Percentiles rank a stretch among this genome's conserved stretches.
These are phyloP conservation scores for Penicillium sp. DNA, from an alignment of 2,329 filamentous ascomycete genomes.

Conservation along the genomic window DNA sequence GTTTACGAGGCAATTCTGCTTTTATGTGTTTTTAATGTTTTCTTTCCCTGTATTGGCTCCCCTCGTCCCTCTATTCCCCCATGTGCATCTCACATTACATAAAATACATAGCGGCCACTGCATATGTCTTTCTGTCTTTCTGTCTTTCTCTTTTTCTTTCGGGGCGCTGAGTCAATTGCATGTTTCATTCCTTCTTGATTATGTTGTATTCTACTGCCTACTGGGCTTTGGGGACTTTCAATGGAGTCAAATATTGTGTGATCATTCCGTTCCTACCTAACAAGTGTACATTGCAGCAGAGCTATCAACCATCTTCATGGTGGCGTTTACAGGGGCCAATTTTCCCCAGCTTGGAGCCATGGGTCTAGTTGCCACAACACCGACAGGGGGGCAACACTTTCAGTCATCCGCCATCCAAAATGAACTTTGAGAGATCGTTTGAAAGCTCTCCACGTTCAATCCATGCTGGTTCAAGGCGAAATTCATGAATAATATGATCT, in stretches of 20 bases:
- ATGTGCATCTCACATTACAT: constrained; percentile 26
- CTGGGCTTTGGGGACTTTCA: not conserved
- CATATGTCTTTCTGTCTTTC: constrained; percentile 11
- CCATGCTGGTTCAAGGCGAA: not conserved
- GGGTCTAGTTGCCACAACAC: constrained; percentile 8
- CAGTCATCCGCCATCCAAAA: not conserved
- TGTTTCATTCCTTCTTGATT: not conserved
- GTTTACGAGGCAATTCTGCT: constrained; percentile 32
- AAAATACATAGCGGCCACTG: constrained; percentile 20
- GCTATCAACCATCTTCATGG: not conserved
- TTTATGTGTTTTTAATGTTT: constrained; percentile 19
- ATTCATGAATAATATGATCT: not conserved
- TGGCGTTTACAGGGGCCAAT: not conserved
- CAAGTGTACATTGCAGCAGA: not conserved
- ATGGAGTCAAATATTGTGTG: not conserved
- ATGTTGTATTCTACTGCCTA: not conserved
- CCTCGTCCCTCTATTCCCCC: constrained; percentile 26
- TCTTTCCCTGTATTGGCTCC: constrained; percentile 11
- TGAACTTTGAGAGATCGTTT: not conserved
- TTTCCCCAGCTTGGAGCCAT: not conserved
- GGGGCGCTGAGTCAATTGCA: constrained; percentile 1
- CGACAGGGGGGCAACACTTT: constrained; percentile 4
- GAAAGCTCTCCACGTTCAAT: not conserved
- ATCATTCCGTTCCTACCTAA: not conserved
- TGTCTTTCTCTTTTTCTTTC: constrained; percentile 7